Base-by-base conservation (phyloP, 2,329 filamentous ascomycete species). In the Esteya vermicola region DNA sequence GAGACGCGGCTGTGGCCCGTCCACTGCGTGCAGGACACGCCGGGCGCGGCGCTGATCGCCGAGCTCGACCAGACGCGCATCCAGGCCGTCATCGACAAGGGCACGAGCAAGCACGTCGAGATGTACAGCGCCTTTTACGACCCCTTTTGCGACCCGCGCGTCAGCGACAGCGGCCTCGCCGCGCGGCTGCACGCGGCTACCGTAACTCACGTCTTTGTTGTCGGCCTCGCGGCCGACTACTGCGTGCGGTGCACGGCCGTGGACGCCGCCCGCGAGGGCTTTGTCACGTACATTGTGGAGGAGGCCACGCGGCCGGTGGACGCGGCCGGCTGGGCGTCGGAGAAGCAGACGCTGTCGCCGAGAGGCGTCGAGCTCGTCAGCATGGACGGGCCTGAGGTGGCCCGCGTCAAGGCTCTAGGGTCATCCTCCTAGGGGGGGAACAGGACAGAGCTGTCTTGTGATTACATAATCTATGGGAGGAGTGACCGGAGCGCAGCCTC, bases 51-150 rank as follows among this genome's bases (percentile, higher is more conserved):
- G 37, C 65, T 96, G 19, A 67, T 91, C 7, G 70, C 78, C 0
- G 85, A 86, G 54, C 67, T 96, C 1, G 64, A 85, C 40, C 54
- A 67, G 33, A 51, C 53, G 8, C 67, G 64, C 14, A 49, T 93
- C n/a, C 70, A 89, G 49, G 50, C 59, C 27, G 63, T 85, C 22
- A 61, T 95, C 13, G 71, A 82, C 49, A 98, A 98, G 63, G 91
- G 91, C 10, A 71, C 67, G 53, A 70, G 85, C 54, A 56, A 66
- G 33, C 64, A 71, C 33, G 72, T 94, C 2, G 91, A 98, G 60
- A 94, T 95, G 82, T 96, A 95, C 61, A 89, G 81, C 45, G 86
- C 81, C 1, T 96, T 98, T 52, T 79, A 80, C 45, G 83, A 88
- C 54, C 82, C 84, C 0, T 89, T 95, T 51, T 59, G 59, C 30